phyloP scores from a whole-genome alignment of 805 yeast genomes.

The Saturnispora hagleri region DNA sequence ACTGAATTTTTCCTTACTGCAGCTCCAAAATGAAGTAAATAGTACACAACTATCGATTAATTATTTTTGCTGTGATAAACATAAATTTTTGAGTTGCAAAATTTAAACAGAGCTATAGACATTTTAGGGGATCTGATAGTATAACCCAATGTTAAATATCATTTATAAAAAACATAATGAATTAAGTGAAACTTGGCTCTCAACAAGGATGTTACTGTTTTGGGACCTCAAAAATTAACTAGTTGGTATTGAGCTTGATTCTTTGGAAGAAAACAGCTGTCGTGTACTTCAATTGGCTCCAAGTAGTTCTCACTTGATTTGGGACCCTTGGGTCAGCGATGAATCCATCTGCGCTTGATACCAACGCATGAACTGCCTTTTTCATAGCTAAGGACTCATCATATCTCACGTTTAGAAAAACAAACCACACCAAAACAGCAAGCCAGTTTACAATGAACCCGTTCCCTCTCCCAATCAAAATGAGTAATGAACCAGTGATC shows the following conservation, averaged over 20 bases:
- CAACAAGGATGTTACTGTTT: neutral
- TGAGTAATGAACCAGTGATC: constrained; percentile 16
- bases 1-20: too few species aligned
- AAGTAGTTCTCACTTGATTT: constrained; percentile 33
- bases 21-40: too few species aligned
- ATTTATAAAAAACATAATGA: neutral
- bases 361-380: constrained; percentile 13
- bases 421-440: constrained; percentile 41
- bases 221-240: neutral
- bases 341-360: constrained; percentile 31
- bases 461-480: constrained; percentile 12
- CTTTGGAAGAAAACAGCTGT: constrained; percentile 1
- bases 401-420: constrained; percentile 68
- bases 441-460: constrained; percentile 35
- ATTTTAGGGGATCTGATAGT: too few species aligned
- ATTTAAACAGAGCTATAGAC: too few species aligned
- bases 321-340: constrained; percentile 45
- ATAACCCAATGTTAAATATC: neutral
- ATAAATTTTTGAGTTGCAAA: too few species aligned
- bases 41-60: too few species aligned
- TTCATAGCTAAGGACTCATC: constrained; percentile 70
- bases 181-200: neutral
- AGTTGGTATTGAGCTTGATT: neutral
- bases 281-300: constrained; percentile 36
- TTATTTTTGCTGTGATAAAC: too few species aligned